Base-by-base conservation (phyloP, 1,284 basidiomycete genomes). In the Cutaneotrichosporon dermatis region DNA sequence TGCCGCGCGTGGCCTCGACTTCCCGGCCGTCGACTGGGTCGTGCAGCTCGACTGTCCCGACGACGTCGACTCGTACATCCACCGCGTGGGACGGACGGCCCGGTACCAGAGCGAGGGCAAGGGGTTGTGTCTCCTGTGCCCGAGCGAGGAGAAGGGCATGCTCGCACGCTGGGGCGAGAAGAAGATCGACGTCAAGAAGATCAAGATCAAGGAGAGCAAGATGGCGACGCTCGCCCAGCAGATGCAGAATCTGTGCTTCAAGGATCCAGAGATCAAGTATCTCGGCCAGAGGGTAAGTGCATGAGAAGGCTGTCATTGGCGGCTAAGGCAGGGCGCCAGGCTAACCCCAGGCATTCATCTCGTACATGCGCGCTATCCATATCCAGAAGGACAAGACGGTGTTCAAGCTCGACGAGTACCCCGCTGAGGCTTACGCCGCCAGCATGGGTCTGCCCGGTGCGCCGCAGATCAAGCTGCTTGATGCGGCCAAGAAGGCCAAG, bases 31-130 rank as follows among this genome's bases (percentile, higher is more conserved):
- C 34, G 92, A 97, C 76, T 99, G 96, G 95, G 95, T 99, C 11
- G 77, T 99, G 40, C 96, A 99, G 76, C 81, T 94, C n/a, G 95
- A 99, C 76, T 92, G 90, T 25, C 95, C 95, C 0, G 95, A 99
- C 78, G 94, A 98, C 72, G 90, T 88, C n/a, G 94, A 96, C 62
- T 97, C 92, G 10, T 99, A 99, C 76, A 92, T 99, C 51, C 95
- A 99, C 76, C 87, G 95, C 33, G 95, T 99, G 1, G 95, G 95
- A 1, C 83, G 95, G 55, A 99, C 95, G 8, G 96, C 95, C 41
- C 83, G 95, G 51, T 98, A 98, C 74, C 87, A 94, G 70, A 88
- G 88, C 63, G 87, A 88, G 43, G 96, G 96, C 1, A 92, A 93
- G 74, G 88, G 86, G 0, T 77, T 99, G 55, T 78, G 96, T 62